These are phyloP conservation scores for Globisporangium ultimum DNA, from an alignment of 352 stramenopile species.

Conservation along the genomic window DNA sequence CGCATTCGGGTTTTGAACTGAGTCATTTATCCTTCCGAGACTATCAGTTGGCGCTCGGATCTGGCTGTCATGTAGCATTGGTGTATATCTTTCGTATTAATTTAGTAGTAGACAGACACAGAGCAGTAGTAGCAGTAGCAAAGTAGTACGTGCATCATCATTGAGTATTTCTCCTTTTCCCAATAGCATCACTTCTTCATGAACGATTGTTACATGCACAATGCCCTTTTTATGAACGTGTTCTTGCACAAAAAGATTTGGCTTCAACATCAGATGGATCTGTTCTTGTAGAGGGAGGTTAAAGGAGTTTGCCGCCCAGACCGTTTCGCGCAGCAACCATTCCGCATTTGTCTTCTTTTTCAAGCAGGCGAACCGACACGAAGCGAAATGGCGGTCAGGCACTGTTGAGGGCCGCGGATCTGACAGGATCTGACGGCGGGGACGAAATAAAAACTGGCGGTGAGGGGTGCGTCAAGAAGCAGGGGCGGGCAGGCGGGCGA, in stretches of 20 bases:
- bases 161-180: constrained; percentile 2
- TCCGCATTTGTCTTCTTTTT: not conserved
- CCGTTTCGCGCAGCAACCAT: constrained; percentile 14
- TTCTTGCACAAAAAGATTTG: constrained; percentile 19
- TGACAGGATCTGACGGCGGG: too few species aligned
- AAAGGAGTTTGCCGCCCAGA: not conserved
- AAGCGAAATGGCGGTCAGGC: not conserved
- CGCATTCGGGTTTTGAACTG: constrained; percentile 74
- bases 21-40: not conserved
- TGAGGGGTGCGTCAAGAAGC: not conserved
- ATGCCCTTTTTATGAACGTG: not conserved
- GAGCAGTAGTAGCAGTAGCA: constrained; percentile 14
- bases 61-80: constrained; percentile 9
- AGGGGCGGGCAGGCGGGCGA: not conserved
- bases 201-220: too few species aligned
- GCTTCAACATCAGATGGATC: not conserved
- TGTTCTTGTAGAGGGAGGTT: constrained; percentile 13
- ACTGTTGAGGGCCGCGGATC: too few species aligned
- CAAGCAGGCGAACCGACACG: not conserved
- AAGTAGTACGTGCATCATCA: constrained; percentile 9
- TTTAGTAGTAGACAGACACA: constrained; percentile 21
- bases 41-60: constrained; percentile 6
- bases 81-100: constrained; percentile 14
- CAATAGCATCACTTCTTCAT: not conserved
- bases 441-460: too few species aligned